Evolutionary conservation across 345 rosid species (phyloP).

Genomic region (Linum lewisii): DNA sequence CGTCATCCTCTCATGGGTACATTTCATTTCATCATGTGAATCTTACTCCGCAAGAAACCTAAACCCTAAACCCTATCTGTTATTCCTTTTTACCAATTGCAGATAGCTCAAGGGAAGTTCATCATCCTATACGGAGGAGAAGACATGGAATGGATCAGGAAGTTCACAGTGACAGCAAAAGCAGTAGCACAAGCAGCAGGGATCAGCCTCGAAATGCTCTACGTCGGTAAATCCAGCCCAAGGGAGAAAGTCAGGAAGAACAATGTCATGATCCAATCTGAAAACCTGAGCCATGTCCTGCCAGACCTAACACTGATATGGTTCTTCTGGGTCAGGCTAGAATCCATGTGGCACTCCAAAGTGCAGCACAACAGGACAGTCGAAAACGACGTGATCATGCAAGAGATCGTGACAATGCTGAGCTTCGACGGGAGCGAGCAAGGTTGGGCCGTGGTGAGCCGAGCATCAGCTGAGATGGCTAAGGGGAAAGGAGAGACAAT

Average conservation of each 20-base stretch:
- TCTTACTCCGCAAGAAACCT: no score
- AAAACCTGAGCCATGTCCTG: constrained; percentile 19
- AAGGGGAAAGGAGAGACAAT: constrained; percentile 11
- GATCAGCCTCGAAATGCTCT: constrained; percentile 43
- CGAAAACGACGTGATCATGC: constrained; percentile 21
- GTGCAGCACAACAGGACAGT: constrained; percentile 15
- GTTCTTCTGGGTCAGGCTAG: constrained; percentile 33
- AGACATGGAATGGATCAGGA: constrained; percentile 66
- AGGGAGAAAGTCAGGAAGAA: constrained; percentile 17
- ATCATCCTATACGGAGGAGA: constrained; percentile 14
- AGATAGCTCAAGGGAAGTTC: background rate
- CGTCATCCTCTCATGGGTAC: constrained; percentile 23
- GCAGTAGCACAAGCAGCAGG: constrained; percentile 28
- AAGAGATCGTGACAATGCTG: constrained; percentile 24
- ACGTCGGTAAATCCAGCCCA: constrained; percentile 50
- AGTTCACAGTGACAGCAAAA: constrained; percentile 26
- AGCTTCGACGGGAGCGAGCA: constrained; percentile 24
- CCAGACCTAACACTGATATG: constrained; percentile 5
- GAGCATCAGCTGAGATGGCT: constrained; percentile 11
- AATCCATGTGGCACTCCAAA: constrained; percentile 32
- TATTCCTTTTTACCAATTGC: no score
- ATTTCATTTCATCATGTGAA: no score
- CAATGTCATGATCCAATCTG: constrained; percentile 15
- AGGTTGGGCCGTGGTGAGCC: constrained; percentile 29
- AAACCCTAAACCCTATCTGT: no score